A percentile compares a stretch with the other conserved stretches of the same genome.
Evolutionary conservation across 176 grass and related monocot genomes (phyloP).

Genomic region (Hyparrhenia diplandra): DNA sequence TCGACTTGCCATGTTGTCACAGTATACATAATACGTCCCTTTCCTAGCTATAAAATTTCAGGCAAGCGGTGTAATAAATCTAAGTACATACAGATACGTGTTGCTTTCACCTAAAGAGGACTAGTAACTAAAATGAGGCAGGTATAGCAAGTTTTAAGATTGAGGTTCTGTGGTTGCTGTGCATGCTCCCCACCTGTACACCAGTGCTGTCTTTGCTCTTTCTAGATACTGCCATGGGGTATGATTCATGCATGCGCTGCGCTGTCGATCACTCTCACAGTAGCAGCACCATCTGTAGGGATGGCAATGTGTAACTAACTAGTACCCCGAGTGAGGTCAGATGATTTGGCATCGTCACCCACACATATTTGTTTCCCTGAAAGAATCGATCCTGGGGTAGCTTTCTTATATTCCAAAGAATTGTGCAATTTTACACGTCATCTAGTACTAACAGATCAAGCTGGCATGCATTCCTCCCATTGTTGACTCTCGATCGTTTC

Average conservation of each 20-base stretch:
- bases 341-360: constrained; percentile 3
- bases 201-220: neutral
- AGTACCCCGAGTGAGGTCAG: constrained; percentile 25
- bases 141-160: constrained; percentile 3
- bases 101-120: neutral
- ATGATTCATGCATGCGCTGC: neutral
- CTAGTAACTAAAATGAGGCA: neutral
- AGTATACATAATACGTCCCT: neutral
- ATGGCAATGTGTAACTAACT: constrained; percentile 13
- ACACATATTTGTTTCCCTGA: neutral
- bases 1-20: neutral
- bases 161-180: neutral
- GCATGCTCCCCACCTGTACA: constrained; percentile 41
- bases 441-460: neutral
- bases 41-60: neutral
- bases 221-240: neutral
- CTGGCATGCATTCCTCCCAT: constrained; percentile 29
- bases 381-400: neutral
- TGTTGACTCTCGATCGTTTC: constrained; percentile 16
- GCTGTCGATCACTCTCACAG: neutral
- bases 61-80: neutral
- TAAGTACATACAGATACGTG: neutral
- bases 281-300: neutral
- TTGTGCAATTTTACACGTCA: neutral
- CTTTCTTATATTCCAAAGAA: constrained; percentile 1